phyloP scores from a whole-genome alignment of 139 green algal genomes.

The Marvania coccoides region DNA sequence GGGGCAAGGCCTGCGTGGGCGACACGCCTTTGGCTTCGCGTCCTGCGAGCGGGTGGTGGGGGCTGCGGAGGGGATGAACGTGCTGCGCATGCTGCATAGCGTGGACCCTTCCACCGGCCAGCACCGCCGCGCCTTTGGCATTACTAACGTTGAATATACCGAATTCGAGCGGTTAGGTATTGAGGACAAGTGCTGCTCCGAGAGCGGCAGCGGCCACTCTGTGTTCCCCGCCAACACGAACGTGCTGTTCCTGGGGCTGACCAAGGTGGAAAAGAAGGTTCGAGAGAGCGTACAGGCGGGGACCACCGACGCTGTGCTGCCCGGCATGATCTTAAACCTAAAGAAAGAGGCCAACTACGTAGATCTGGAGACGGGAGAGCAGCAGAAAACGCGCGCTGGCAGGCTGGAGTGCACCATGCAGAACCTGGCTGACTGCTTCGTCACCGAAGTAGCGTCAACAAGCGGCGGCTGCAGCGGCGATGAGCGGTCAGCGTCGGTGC shows the following conservation, averaged over 20 bases:
- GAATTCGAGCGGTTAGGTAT: slow-evolving; percentile 91
- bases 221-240: slow-evolving; percentile 97
- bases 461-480: background rate
- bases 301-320: slow-evolving; percentile 59
- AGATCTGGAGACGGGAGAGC: slow-evolving; percentile 9
- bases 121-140: slow-evolving; percentile 42
- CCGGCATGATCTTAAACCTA: slow-evolving; percentile 94
- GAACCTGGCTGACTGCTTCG: slow-evolving; percentile 82
- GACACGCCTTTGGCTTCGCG: slow-evolving; percentile 90
- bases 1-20: slow-evolving; percentile 49
- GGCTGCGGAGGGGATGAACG: slow-evolving; percentile 93
- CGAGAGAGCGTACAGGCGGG: slow-evolving; percentile 22
- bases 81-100: slow-evolving; percentile 42
- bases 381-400: slow-evolving; percentile 48
- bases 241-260: slow-evolving; percentile 85
- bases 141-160: slow-evolving; percentile 98
- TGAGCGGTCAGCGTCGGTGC: background rate
- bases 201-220: slow-evolving; percentile 27
- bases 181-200: slow-evolving; percentile 46
- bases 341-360: slow-evolving; percentile 47
- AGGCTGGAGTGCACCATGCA: slow-evolving; percentile 98
- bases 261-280: slow-evolving; percentile 46
- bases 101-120: background rate
- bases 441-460: slow-evolving; percentile 2
- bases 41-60: slow-evolving; percentile 87